Percentiles rank a stretch among this genome's conserved stretches.
Conservation (phyloP, 1,139 yeast species). For the Kodamaea suecica region DNA sequence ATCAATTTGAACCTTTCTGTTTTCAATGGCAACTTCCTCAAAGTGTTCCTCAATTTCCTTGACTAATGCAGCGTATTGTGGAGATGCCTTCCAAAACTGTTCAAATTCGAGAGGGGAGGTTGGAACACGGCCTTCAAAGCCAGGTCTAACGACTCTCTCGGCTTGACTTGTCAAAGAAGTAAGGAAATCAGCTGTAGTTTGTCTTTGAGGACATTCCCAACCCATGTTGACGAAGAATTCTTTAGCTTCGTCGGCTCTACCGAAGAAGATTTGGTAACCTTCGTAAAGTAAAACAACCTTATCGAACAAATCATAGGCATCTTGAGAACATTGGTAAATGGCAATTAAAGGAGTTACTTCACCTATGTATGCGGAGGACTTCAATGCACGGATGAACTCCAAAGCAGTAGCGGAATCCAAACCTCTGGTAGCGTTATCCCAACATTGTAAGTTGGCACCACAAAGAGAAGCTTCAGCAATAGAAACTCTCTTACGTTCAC, state of each 20-base stretch:
- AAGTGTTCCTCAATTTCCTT: constrained; percentile 35
- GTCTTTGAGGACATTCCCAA: constrained; percentile 49
- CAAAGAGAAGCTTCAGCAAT: constrained; percentile 23
- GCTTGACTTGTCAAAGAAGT: constrained; percentile 59
- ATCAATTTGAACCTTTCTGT: constrained; percentile 29
- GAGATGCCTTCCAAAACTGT: constrained; percentile 59
- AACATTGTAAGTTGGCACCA: constrained; percentile 22
- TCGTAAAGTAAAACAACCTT: constrained; percentile 26
- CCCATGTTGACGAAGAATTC: constrained; percentile 24
- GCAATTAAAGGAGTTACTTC: constrained; percentile 27
- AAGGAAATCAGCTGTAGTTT: constrained; percentile 56
- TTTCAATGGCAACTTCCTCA: constrained; percentile 14
- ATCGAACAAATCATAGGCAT: constrained; percentile 27
- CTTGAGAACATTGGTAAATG: constrained; percentile 29
- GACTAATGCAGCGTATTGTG: constrained; percentile 38
- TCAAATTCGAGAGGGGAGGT: constrained; percentile 68
- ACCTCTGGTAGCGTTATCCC: constrained; percentile 28
- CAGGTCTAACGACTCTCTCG: constrained; percentile 44
- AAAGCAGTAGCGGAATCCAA: constrained; percentile 26
- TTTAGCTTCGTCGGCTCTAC: constrained; percentile 21
- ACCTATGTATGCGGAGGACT: constrained; percentile 23
- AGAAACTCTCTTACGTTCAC: constrained; percentile 25
- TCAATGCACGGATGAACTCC: constrained; percentile 27
- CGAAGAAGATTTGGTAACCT: constrained; percentile 26
- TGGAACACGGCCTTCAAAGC: constrained; percentile 63